Evolutionary conservation across 768 basidiomycete species (phyloP).

Genomic region (Chalciporus chontae): DNA sequence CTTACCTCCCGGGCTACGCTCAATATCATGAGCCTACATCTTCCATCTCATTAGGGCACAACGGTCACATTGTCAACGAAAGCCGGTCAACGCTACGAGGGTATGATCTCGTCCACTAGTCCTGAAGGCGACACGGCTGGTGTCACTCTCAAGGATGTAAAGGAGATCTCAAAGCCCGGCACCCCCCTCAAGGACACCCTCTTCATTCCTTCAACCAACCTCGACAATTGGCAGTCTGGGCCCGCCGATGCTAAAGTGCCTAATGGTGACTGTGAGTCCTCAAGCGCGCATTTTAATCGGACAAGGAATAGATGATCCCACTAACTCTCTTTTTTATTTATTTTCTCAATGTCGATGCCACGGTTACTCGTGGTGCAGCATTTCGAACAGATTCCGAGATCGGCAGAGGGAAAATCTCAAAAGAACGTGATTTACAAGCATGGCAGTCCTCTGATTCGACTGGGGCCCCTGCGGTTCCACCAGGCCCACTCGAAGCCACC

Average conservation of each 20-base stretch:
- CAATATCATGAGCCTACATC: slow-evolving; percentile 14
- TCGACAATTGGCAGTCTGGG: slow-evolving; percentile 70
- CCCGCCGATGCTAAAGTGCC: slow-evolving; percentile 67
- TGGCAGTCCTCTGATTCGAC: slow-evolving; percentile 55
- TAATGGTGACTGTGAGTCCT: slow-evolving; percentile 66
- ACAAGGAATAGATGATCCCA: neutral
- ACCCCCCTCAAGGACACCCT: slow-evolving; percentile 66
- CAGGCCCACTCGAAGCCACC: slow-evolving; percentile 26
- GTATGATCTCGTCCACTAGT: slow-evolving; percentile 57
- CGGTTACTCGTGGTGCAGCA: slow-evolving; percentile 38
- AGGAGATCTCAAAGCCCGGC: slow-evolving; percentile 64
- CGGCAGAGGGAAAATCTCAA: slow-evolving; percentile 47
- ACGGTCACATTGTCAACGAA: slow-evolving; percentile 76
- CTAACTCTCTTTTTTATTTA: neutral
- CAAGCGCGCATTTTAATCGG: neutral
- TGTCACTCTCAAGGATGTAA: slow-evolving; percentile 73
- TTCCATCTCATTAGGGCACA: slow-evolving; percentile 52
- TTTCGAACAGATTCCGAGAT: slow-evolving; percentile 86
- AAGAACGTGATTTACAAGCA: slow-evolving; percentile 78
- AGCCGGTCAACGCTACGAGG: slow-evolving; percentile 69
- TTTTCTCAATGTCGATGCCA: slow-evolving; percentile 13
- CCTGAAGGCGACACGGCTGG: slow-evolving; percentile 68
- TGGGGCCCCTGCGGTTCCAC: slow-evolving; percentile 24
- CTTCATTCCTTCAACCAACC: slow-evolving; percentile 70
- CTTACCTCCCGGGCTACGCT: slow-evolving; percentile 9